Base-by-base conservation (phyloP, 2,329 filamentous ascomycete species). In the Ceratocystis colombiana region DNA sequence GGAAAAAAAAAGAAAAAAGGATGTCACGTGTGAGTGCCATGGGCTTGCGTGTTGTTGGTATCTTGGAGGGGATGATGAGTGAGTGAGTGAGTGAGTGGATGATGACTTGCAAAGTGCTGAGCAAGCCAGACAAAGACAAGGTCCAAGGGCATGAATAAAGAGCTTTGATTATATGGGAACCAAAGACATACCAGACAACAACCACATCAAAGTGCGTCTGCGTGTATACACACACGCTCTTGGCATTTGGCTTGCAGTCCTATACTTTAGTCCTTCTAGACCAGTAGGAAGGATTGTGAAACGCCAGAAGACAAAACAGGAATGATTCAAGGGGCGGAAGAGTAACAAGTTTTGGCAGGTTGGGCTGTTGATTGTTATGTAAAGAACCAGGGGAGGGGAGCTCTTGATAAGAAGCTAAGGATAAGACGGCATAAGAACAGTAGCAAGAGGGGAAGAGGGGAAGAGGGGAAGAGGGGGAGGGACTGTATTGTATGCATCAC, bases 201-300 rank as follows among this genome's bases (percentile, higher is more conserved):
- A 41, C 12, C 12, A 41, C 37, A 41, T 7, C n/a, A 48, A 48
- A 8, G 48, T 50, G 20, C 22, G 48, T 50, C 17, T 50, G n/a
- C 20, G 1, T 50, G 20, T 48, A 22, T 50, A 50, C 22, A 41
- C 28, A 50, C 22, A 41, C 3, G 12, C 4, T 12, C 37, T 41
- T 41, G 37, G 37, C 37, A 41, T 12, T 41, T 41, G 37, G 48
- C 25, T 7, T 57, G 53, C 4, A 33, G 6, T 17, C 15, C 17
- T 5, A 17, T 15, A 12, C 53, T 22, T 57, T 5, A 5, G 53
- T n/a, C 20, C 46, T 48, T 3, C 53, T 62, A 12, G 17, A 20
- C 33, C 45, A 8, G 33, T 15, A 62, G 59, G 59, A 62, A 62
- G 59, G 33, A 22, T 62, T 62, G 59, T 62, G 33, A 62, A 62